Conservation (phyloP, 2,329 filamentous ascomycete species). For the Cordyceps javanica region DNA sequence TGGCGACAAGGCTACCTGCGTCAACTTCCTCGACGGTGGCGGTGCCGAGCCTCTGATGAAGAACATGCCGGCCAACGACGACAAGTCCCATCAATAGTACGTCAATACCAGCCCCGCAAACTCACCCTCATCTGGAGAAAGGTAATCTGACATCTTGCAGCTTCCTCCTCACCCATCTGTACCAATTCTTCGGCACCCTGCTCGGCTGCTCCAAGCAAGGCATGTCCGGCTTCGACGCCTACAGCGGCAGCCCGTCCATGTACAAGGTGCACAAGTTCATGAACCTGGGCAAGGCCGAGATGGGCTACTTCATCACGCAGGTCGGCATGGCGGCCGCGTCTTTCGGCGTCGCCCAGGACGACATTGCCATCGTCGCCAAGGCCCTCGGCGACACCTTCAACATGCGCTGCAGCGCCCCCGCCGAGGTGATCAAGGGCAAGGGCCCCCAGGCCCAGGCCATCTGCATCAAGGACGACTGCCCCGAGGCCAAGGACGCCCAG, state of each 20-base stretch:
- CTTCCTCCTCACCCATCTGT: conserved; percentile 54
- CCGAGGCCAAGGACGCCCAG: conserved; percentile 36
- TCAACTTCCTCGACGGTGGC: conserved; percentile 58
- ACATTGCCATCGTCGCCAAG: conserved; percentile 42
- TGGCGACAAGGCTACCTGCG: conserved; percentile 38
- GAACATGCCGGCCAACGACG: conserved; percentile 47
- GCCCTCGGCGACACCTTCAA: conserved; percentile 46
- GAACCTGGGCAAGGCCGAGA: conserved; percentile 43
- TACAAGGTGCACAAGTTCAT: conserved; percentile 55
- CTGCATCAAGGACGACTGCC: conserved; percentile 45
- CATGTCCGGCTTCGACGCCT: conserved; percentile 42
- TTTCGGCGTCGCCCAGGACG: conserved; percentile 50
- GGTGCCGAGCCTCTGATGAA: conserved; percentile 48
- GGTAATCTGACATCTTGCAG: conserved; percentile 25
- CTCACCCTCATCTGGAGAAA: neutral
- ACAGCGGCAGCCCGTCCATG: conserved; percentile 39
- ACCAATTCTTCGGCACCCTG: conserved; percentile 54
- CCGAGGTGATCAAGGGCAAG: conserved; percentile 38
- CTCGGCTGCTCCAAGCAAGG: conserved; percentile 49
- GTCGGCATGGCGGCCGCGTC: conserved; percentile 50
- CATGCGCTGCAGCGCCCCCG: conserved; percentile 42
- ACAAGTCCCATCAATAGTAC: conserved; percentile 50
- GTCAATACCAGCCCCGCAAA: conserved; percentile 14
- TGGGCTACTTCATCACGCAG: conserved; percentile 55
- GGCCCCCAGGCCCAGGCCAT: conserved; percentile 47